A percentile compares a stretch with the other conserved stretches of the same genome.
Evolutionary conservation across 2,329 filamentous ascomycete genomes (phyloP).

Genomic region (Bipolaris cookei): DNA sequence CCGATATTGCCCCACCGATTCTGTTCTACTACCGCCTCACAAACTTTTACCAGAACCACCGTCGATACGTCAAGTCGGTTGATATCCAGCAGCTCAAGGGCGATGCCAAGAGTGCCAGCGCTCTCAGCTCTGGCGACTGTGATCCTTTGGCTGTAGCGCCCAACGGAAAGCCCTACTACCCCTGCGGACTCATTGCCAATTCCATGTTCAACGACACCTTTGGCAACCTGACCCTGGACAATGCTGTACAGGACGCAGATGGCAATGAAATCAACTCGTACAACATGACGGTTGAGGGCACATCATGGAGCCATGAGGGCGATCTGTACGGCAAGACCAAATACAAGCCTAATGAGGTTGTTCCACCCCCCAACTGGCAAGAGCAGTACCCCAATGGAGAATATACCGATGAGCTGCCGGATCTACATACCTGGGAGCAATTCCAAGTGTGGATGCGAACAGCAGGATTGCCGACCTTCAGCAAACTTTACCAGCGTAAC

Average conservation of each 20-base stretch:
- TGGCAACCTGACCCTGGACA: conserved; percentile 66
- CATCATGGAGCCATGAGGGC: conserved; percentile 86
- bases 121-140: conserved; percentile 74
- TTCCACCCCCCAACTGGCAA: conserved; percentile 87
- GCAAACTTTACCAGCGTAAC: conserved; percentile 88
- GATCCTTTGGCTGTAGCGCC: conserved; percentile 65
- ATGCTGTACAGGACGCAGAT: conserved; percentile 52
- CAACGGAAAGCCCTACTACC: conserved; percentile 76
- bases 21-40: conserved; percentile 94
- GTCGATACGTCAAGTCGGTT: conserved; percentile 91
- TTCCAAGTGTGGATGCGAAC: conserved; percentile 99
- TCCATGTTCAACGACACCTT: conserved; percentile 97
- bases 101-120: conserved; percentile 62
- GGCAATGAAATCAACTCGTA: conserved; percentile 61
- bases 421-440: conserved; percentile 76
- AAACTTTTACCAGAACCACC: conserved; percentile 99
- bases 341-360: conserved; percentile 69
- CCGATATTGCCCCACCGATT: conserved; percentile 79
- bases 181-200: conserved; percentile 95
- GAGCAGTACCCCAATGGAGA: conserved; percentile 68
- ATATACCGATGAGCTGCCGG: conserved; percentile 73
- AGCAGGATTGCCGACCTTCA: conserved; percentile 90
- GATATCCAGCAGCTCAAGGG: conserved; percentile 84
- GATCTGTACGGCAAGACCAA: conserved; percentile 75
- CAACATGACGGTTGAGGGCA: conserved; percentile 75